These are phyloP conservation scores for Abrus pulchellus DNA, from an alignment of 306 rosid genomes.

Conservation along the genomic window DNA sequence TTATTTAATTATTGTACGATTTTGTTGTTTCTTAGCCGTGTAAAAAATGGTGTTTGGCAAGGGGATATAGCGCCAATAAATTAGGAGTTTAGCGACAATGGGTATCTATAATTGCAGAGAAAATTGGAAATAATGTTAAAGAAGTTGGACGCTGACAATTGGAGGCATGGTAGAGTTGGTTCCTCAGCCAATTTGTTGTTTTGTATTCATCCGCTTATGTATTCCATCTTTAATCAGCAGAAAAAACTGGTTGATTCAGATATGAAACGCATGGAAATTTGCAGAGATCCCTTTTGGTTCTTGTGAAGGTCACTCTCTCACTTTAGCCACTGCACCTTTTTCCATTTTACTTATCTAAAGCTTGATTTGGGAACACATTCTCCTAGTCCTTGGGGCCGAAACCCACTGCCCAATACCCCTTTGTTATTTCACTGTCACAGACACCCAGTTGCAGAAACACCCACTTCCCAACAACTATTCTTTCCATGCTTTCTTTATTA, in stretches of 20 bases:
- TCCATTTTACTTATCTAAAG: conserved; percentile 18
- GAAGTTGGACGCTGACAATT: not conserved
- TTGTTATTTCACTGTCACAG: conserved; percentile 55
- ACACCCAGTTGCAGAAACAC: not conserved
- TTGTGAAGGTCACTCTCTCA: not conserved
- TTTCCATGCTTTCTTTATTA: conserved; percentile 52
- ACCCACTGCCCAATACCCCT: not conserved
- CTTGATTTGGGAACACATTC: conserved; percentile 33
- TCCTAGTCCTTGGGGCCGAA: conserved; percentile 35
- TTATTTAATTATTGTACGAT: no score
- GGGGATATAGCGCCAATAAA: no score
- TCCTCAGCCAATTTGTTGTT: not conserved
- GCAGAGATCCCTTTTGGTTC: not conserved
- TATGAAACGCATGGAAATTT: not conserved
- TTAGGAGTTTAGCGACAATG: no score
- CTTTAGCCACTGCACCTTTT: not conserved
- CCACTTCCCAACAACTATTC: conserved; percentile 52
- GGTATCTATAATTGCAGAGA: no score
- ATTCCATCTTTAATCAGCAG: not conserved
- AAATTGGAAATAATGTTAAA: no score
- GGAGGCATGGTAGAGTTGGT: not conserved
- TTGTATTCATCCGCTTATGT: not conserved
- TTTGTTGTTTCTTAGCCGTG: no score
- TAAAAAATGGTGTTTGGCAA: no score
- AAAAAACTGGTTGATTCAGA: not conserved